Evolutionary conservation across 345 rosid genomes (phyloP), one percentile per base, ranked within the genome.

Genomic region (Abelmoschus esculentus): DNA sequence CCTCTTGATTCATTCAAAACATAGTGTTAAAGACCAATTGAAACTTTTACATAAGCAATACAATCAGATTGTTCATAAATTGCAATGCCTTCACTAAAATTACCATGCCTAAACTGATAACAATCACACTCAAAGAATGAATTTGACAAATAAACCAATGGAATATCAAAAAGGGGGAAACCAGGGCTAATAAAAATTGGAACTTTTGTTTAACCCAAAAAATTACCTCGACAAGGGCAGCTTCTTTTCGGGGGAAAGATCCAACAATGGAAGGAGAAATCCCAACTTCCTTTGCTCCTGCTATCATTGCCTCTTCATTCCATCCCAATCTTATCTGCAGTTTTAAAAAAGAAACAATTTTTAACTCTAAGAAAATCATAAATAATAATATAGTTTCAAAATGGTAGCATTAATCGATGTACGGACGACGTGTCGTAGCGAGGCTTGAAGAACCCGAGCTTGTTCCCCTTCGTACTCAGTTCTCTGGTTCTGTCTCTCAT

Each of bases 211-310:
- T 28, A 10, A 29, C 13, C 22, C 40, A 7, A 15, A 49, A 22
- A 28, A 13, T 42, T 59, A 93, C 98, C 97, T 95, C 99, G 18
- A 91, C 93, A 8, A 95, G 83, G 2, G 90, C 89, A 34, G 96
- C 96, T 78, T 89, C 97, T 81, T 88, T 91, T 62, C 96, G 80
- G 1, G 96, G 86, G 79, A 91, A 86, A 71, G 97, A 85, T 13
- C 99, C 99, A 49, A 91, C 84, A 1, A 91, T 83, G 1, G 97
- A 84, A 74, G 99, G 99, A 62, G 99, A 95, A 22, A 90, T 73
- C 60, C 87, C 96, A 68, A 81, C 89, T 15, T 95, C 99, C 67
- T 89, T 91, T 8, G 97, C 91, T 59, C 97, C 97, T 5, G 99
- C 96, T 44, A 87, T 87, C 97, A 91, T 81, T 1, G 96, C 93